Evolutionary conservation across 2,329 filamentous ascomycete genomes (phyloP).

Genomic region (Curvularia spicifera): DNA sequence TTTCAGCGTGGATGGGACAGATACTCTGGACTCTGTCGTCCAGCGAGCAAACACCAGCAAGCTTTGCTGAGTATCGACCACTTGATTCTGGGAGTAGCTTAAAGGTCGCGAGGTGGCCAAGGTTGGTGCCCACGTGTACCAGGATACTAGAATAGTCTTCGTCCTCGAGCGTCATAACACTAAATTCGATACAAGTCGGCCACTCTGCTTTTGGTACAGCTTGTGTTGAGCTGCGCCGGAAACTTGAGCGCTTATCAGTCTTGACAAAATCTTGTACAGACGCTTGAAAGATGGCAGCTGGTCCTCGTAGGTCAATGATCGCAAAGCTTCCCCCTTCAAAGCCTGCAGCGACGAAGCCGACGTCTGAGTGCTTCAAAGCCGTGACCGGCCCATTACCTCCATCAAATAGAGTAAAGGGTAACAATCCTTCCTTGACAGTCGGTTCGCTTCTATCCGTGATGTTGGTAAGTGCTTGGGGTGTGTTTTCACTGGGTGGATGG

Average conservation of each 20-base stretch:
- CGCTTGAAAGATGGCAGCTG: conserved; percentile 78
- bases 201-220: conserved; percentile 66
- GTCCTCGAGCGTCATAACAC: conserved; percentile 86
- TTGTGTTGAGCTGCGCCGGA: conserved; percentile 63
- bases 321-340: conserved; percentile 82
- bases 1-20: conserved; percentile 78
- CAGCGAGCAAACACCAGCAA: conserved; percentile 70
- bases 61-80: conserved; percentile 73
- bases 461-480: conserved; percentile 66
- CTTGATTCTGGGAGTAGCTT: conserved; percentile 79
- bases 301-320: conserved; percentile 87
- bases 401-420: conserved; percentile 81
- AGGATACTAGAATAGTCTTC: conserved; percentile 94
- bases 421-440: conserved; percentile 75
- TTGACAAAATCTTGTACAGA: conserved; percentile 76
- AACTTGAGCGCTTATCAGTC: conserved; percentile 75
- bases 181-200: conserved; percentile 85
- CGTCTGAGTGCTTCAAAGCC: conserved; percentile 82
- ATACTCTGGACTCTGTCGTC: conserved; percentile 76
- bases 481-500: conserved; percentile 58
- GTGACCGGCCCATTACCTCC: conserved; percentile 83
- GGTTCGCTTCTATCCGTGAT: conserved; percentile 76
- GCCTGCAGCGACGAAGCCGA: conserved; percentile 88
- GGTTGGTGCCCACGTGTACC: conserved; percentile 87
- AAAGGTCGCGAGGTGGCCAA: conserved; percentile 85